Conservation (phyloP, 139 green algal species). For the Zygnema circumcarinatum region DNA sequence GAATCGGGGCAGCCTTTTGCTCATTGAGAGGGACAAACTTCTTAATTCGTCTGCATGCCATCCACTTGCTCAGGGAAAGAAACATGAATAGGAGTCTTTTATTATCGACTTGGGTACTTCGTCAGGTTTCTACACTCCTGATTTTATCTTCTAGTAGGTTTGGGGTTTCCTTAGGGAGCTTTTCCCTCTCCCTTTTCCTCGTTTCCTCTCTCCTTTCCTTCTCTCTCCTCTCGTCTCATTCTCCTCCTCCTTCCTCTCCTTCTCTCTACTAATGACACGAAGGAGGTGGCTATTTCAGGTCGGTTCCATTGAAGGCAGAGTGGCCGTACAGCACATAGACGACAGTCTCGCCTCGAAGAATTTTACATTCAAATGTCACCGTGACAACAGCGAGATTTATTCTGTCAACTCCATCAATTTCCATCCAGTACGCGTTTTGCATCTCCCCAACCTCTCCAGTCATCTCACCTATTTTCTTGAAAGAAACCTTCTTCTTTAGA, state of each 20-base stretch:
- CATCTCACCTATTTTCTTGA: constrained; percentile 1
- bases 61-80: too few relatives aligned
- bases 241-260: not conserved
- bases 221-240: not conserved
- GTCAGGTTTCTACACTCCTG: too few relatives aligned
- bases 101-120: too few relatives aligned
- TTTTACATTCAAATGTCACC: constrained; percentile 93
- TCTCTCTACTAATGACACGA: not conserved
- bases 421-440: constrained; percentile 75
- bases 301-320: constrained; percentile 89
- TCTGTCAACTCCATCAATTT: constrained; percentile 94
- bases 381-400: constrained; percentile 88
- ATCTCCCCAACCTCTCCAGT: too few relatives aligned
- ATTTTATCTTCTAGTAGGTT: too few relatives aligned
- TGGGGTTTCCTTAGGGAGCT: not conserved
- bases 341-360: constrained; percentile 82
- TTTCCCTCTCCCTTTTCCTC: not conserved
- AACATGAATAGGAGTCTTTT: too few relatives aligned
- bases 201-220: not conserved
- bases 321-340: constrained; percentile 96
- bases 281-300: constrained; percentile 54
- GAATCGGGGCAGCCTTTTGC: too few relatives aligned
- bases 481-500: too few relatives aligned
- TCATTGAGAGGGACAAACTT: too few relatives aligned
- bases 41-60: too few relatives aligned